Base-by-base conservation (phyloP, 108 stramenopile species). In the Hondaea fermentalgiana region DNA sequence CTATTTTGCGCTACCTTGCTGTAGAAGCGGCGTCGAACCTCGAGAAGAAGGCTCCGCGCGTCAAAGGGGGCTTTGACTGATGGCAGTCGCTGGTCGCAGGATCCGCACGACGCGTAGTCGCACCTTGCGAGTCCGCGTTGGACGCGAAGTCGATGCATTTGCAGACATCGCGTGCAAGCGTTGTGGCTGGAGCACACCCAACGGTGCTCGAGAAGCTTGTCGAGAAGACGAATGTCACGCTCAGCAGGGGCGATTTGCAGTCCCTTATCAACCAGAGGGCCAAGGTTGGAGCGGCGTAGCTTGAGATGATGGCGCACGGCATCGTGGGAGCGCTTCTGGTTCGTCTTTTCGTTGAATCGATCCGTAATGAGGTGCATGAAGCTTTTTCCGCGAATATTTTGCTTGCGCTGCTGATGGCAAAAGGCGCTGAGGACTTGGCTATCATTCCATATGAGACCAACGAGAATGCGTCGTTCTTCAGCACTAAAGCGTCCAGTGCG, bases 181-280 rank as follows among this genome's bases (percentile, higher is more conserved):
- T 47, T 53, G 49, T 83, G 49, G 51, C 28, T 83, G 10, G 76
- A 83, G 51, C 76, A 83, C 0, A 83, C 76, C 76, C 76, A 83
- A 6, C 76, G 45, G 76, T 83, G 76, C 51, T 83, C 76, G 49
- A 83, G 76, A 83, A 83, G 76, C 76, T 83, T 83, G n/a, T 83
- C 76, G 51, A 83, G 76, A 43, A 83, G 44, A 3, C 76, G 45
- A 53, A 83, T 53, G 76, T 83, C 76, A 12, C 76, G 45, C 76
- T 83, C 76, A 0, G 51, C 51, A 0, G 45, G 76, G 51, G 76
- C 49, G 76, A 83, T 23, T 4, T 83, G 76, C n/a, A 45, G 45
- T 6, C 49, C 12, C 49, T 53, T 47, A 17, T 83, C 76, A 0
- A 83, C 51, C 6, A 83, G 49, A 35, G 76, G 76, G 17, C 76